Conservation (phyloP, 176 grass and related monocot genomes). For the Puya raimondii region DNA sequence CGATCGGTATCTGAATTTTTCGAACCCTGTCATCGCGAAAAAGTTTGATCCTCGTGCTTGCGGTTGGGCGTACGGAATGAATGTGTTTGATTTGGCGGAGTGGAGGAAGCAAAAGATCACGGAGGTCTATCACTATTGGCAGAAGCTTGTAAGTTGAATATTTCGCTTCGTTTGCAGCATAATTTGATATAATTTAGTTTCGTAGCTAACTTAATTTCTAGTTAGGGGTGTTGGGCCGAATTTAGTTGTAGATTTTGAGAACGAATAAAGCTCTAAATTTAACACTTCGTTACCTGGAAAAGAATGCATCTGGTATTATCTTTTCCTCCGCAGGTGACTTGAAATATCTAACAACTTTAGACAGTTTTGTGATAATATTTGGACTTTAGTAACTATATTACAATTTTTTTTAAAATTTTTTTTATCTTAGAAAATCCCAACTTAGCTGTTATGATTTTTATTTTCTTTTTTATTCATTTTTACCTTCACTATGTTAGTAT, state of each 20-base stretch:
- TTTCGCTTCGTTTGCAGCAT: not conserved
- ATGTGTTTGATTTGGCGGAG: constrained; percentile 11
- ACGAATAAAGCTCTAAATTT: not conserved
- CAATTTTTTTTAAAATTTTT: not conserved
- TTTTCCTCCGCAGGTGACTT: not conserved
- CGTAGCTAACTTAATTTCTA: not conserved
- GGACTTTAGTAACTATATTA: not conserved
- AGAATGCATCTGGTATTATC: not conserved
- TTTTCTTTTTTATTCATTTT: not conserved
- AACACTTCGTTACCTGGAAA: not conserved
- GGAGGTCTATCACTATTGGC: constrained; percentile 9
- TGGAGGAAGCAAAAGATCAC: constrained; percentile 18
- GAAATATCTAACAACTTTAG: not conserved
- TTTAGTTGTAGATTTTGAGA: not conserved
- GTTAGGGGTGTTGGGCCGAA: no score
- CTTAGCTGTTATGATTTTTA: not conserved
- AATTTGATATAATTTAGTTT: not conserved
- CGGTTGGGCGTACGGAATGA: constrained; percentile 14
- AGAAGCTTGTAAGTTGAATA: constrained; percentile 6
- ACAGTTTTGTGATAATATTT: not conserved
- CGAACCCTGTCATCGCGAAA: constrained; percentile 10
- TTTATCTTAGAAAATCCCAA: not conserved
- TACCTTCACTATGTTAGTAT: not conserved
- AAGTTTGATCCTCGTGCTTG: constrained; percentile 12
- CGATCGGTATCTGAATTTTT: constrained; percentile 8